Evolutionary conservation across 2,329 filamentous ascomycete genomes (phyloP), one percentile per base, ranked within the genome.

Genomic region (Hymenoscyphus scutula): DNA sequence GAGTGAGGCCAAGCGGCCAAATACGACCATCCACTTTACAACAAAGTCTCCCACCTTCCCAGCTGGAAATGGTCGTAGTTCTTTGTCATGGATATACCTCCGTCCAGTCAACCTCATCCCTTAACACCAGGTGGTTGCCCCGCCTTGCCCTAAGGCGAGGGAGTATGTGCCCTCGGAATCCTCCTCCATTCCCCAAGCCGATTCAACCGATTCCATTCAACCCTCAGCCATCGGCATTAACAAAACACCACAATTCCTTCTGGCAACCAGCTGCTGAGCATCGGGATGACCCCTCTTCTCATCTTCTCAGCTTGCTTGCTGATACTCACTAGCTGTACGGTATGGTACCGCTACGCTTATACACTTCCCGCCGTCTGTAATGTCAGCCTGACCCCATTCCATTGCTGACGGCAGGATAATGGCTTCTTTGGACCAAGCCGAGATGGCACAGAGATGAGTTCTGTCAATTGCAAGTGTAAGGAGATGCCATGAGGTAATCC

Each of bases 221-320:
- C 27, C 55, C 55, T 56, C 55, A 56, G 29, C 55, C 29, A 41
- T 56, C 55, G 34, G 30, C 55, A 23, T 15, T 19, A 23, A 56
- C n/a, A 41, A 15, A 41, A 17, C 38, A 41, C 15, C 34, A 37
- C 10, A 3, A 45, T 45, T 23, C 38, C 5, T 51, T 51, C 45
- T 51, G 23, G 45, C 45, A 51, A 51, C 13, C 45, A 23, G n/a
- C 32, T 38, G 55, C 34, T 56, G 55, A 25, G 55, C 32, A 56
- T 56, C 55, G 32, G 55, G 15, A 27, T 25, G 29, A 56, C 54
- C n/a, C 30, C 27, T 25, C 54, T 56, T 38, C 54, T 56, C 30
- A 56, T 25, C 54, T 56, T 56, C 54, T 56, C 54, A 56, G 54
- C 29, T 56, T 56, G 54, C 29, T 56, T 56, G 29, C 54, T 56